phyloP scores from a whole-genome alignment of 495 filamentous ascomycete genomes.

The Trichoderma asperelloides region DNA sequence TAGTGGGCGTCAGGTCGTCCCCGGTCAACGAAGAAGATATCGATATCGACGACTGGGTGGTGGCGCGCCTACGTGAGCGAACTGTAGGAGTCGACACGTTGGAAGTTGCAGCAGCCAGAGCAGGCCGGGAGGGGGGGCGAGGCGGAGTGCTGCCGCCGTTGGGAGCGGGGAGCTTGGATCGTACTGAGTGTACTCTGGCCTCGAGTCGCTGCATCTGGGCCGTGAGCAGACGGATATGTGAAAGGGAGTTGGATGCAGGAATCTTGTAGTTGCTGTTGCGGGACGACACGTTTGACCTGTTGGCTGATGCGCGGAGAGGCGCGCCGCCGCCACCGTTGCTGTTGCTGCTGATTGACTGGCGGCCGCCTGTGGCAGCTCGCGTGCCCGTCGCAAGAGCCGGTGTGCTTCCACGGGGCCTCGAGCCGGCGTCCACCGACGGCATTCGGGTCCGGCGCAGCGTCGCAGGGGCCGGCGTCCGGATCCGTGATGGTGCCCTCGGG shows the following conservation, averaged over 20 bases:
- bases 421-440: constrained; percentile 32
- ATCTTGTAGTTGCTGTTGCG: constrained; percentile 38
- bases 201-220: constrained; percentile 96
- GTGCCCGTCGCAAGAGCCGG: constrained; percentile 16
- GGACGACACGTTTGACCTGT: constrained; percentile 20
- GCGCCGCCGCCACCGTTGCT: constrained; percentile 21
- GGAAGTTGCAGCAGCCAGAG: constrained; percentile 37
- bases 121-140: constrained; percentile 62
- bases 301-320: constrained; percentile 23
- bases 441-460: constrained; percentile 35
- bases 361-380: constrained; percentile 17
- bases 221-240: constrained; percentile 85
- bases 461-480: constrained; percentile 24
- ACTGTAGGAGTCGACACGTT: constrained; percentile 65
- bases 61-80: constrained; percentile 52
- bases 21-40: constrained; percentile 43
- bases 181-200: constrained; percentile 83
- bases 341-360: constrained; percentile 15
- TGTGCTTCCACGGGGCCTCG: neutral
- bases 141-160: constrained; percentile 58
- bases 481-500: constrained; percentile 22
- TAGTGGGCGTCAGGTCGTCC: constrained; percentile 35
- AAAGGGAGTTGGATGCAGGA: constrained; percentile 76
- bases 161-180: constrained; percentile 81
- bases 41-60: constrained; percentile 55